Evolutionary conservation across 2,329 filamentous ascomycete genomes (phyloP).

Genomic region (Colletotrichum navitas): DNA sequence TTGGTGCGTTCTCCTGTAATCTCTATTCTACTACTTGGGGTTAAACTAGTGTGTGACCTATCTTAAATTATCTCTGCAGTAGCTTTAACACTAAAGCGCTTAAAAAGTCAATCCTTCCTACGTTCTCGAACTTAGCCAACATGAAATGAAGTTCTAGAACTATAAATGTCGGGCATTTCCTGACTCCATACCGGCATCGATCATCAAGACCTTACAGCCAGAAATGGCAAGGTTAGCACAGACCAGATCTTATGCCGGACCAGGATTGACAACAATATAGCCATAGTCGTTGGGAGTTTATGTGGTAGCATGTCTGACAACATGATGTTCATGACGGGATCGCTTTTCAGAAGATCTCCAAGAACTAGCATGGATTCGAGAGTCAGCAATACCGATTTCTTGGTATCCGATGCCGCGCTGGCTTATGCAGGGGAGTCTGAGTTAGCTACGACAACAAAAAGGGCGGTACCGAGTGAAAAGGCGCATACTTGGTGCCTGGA

Average conservation of each 20-base stretch:
- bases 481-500: slow-evolving; percentile 9
- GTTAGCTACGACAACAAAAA: slow-evolving; percentile 16
- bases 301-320: not conserved
- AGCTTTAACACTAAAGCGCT: no score
- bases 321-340: slow-evolving; percentile 17
- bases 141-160: slow-evolving; percentile 34
- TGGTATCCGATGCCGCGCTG: not conserved
- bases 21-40: slow-evolving; percentile 57
- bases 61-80: not conserved
- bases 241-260: slow-evolving; percentile 66
- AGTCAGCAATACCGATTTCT: not conserved
- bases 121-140: slow-evolving; percentile 37
- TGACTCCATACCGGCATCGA: slow-evolving; percentile 70
- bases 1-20: slow-evolving; percentile 62
- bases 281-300: slow-evolving; percentile 56
- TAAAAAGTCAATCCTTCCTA: slow-evolving; percentile 38
- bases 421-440: slow-evolving; percentile 23
- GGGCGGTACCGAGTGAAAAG: slow-evolving; percentile 11
- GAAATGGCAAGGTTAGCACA: slow-evolving; percentile 67
- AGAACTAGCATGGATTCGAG: not conserved
- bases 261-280: slow-evolving; percentile 70
- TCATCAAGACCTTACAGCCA: slow-evolving; percentile 66
- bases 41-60: slow-evolving; percentile 72
- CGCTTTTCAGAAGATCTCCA: not conserved
- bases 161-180: slow-evolving; percentile 46